phyloP scores from a whole-genome alignment of 139 green algal species.

The Desmodesmus armatus region DNA sequence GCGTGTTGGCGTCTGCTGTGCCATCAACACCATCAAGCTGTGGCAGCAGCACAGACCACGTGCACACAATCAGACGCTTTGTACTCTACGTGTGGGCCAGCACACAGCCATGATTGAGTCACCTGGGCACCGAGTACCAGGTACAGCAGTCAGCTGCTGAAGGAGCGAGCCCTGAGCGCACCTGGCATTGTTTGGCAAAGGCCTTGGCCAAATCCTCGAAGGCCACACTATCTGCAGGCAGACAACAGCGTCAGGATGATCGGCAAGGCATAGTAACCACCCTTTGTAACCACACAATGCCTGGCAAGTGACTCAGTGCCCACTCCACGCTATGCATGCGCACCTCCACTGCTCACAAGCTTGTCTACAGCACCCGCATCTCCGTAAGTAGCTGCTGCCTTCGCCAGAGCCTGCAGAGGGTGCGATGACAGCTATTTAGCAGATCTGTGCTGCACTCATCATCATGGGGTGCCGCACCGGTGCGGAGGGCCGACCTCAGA shows the following conservation, averaged over 20 bases:
- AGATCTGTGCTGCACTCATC: not conserved
- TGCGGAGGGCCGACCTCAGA: no score
- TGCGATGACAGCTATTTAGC: not conserved
- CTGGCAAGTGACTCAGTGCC: no score
- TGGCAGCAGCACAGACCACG: not conserved
- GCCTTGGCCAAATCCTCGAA: constrained; percentile 50
- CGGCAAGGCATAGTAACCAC: no score
- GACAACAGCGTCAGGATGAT: no score
- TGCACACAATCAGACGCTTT: no score
- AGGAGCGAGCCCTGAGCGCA: not conserved
- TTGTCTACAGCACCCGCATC: not conserved
- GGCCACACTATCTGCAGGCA: constrained; percentile 33
- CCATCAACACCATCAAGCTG: constrained; percentile 1
- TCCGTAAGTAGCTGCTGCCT: constrained; percentile 7
- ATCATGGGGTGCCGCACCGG: no score
- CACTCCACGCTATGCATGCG: no score
- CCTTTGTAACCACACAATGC: no score
- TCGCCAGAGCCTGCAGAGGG: constrained; percentile 14
- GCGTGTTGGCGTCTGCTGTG: no score
- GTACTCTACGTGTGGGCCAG: no score
- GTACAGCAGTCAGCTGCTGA: no score
- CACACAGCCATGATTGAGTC: not conserved
- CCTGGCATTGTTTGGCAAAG: constrained; percentile 50
- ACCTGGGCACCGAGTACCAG: not conserved
- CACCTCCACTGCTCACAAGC: not conserved